Base-by-base conservation (phyloP, 2,329 filamentous ascomycete species). In the Paraphoma sp. region DNA sequence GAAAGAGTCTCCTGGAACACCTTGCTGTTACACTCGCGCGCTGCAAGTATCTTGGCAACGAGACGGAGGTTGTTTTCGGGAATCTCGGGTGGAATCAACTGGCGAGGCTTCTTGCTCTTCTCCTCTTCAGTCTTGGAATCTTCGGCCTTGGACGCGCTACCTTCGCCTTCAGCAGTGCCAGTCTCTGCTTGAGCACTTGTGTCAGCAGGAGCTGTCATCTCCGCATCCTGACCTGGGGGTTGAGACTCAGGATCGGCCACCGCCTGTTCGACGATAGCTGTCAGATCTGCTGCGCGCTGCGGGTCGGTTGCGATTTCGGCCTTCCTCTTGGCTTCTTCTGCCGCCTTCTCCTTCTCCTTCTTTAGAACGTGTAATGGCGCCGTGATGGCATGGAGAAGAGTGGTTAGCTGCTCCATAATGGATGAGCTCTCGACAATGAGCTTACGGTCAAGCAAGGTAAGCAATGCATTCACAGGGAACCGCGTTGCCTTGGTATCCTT, bases 1-100 rank as follows among this genome's bases (percentile, higher is more conserved):
- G 94, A 95, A 51, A 99, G 86, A 0, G 95, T 98, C 76, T 98
- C 96, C 73, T 95, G 91, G 84, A 99, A 99, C 0, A 95, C 98
- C 82, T 97, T 97, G 61, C 92, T 93, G 72, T 92, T 97, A 79
- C 95, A 99, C 77, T 99, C 95, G 47, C 93, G 90, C 60, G 94
- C 94, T 43, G 96, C 92, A 64, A 99, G 91, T 54, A 99, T 97
- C 74, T 95, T 95, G 67, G 98, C 91, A n/a, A 99, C 93, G 54
- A 98, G 83, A 56, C 91, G 91, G 54, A 99, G 85, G 73, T 98
- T 97, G 72, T 93, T 86, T 30, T 94, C 87, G 5, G 95, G 93
- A 52, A 99, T 89, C 44, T 93, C 84, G 0, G 95, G 95, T 30
- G 93, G 91, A 48, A 90, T 87, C 50, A 97, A 80, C 62, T 79